Percentiles rank a stretch among this genome's conserved stretches.
Evolutionary conservation across 495 filamentous ascomycete species (phyloP).

Genomic region (Aspergillus bertholletiae): DNA sequence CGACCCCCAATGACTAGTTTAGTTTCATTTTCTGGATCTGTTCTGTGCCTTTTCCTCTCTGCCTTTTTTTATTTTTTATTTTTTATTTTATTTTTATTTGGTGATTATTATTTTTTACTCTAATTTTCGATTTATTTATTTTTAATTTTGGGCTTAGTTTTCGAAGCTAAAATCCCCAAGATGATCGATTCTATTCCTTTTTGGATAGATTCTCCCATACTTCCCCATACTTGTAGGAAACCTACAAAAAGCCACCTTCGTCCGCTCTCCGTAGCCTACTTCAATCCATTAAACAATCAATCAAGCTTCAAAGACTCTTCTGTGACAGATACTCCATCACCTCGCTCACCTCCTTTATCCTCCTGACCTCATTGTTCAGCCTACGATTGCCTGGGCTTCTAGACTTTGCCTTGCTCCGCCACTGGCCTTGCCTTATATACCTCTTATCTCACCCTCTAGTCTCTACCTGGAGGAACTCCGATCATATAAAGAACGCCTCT

Average conservation of each 20-base stretch:
- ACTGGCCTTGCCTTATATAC: conserved; percentile 6
- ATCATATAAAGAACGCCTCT: no score
- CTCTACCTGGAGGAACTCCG: no score
- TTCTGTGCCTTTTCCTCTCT: neutral
- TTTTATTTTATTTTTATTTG: neutral
- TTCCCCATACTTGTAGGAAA: conserved; percentile 5
- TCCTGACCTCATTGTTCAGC: neutral
- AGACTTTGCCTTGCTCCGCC: conserved; percentile 16
- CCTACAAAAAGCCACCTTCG: conserved; percentile 10
- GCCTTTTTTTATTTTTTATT: neutral
- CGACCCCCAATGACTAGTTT: neutral
- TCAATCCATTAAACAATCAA: conserved; percentile 13
- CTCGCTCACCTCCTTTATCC: neutral
- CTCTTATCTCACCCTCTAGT: conserved; percentile 3
- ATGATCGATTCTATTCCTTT: conserved; percentile 11
- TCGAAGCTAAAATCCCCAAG: conserved; percentile 1
- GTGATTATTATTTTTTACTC: neutral
- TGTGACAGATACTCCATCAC: neutral
- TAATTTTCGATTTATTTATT: neutral
- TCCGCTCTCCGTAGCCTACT: conserved; percentile 1
- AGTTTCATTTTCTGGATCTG: conserved; percentile 1
- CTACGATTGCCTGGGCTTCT: neutral
- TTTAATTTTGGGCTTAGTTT: conserved; percentile 3
- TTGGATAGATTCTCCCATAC: conserved; percentile 9
- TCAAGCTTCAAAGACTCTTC: neutral